Evolutionary conservation across 208 protist species (phyloP), one percentile per base, ranked within the genome.

Genomic region (Crithidia brevicula): DNA sequence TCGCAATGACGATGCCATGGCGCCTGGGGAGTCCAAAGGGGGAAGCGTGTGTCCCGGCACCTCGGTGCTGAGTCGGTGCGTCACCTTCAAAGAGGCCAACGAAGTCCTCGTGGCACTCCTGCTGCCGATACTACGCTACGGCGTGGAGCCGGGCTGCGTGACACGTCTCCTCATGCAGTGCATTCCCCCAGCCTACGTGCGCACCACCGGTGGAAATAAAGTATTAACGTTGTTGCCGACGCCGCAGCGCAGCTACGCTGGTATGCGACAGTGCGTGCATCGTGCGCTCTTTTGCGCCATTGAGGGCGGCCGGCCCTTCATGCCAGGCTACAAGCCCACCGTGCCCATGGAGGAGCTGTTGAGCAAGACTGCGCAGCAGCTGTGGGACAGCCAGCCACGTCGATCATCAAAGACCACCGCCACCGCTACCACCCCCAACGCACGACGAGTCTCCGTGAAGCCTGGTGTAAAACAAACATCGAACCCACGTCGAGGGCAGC

Each of bases 11-110:
- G 91, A 94, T 49, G 83, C 67, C 15, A 66, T 92, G 66, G 56
- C 60, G 23, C 75, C 75, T 20, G 75, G 69, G 2, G 75, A 85
- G 38, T 51, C 45, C 18, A 52, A 5, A 2, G 53, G 63, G 16
- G 74, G 59, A 63, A 82, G 74, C 54, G 68, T 71, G 8, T 72
- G 65, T 38, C 53, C 60, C 2, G 72, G 67, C 10, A 61, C 54
- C 11, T 77, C 81, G 0, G 46, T 85, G 23, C 36, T 93, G 13
- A 67, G 38, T 16, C 74, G 77, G 4, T 94, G 88, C 67, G 45
- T 72, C 20, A 94, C 91, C 16, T 96, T 94, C 70, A 82, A 84
- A 51, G 85, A 94, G 67, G 83, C 78, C 3, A 96, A 96, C 57
- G 88, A 94, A 75, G 76, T 92, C 6, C 78, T 96, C 22, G 82